phyloP scores from a whole-genome alignment of 305 asterid genomes.

The Solanum aculeatissimum region DNA sequence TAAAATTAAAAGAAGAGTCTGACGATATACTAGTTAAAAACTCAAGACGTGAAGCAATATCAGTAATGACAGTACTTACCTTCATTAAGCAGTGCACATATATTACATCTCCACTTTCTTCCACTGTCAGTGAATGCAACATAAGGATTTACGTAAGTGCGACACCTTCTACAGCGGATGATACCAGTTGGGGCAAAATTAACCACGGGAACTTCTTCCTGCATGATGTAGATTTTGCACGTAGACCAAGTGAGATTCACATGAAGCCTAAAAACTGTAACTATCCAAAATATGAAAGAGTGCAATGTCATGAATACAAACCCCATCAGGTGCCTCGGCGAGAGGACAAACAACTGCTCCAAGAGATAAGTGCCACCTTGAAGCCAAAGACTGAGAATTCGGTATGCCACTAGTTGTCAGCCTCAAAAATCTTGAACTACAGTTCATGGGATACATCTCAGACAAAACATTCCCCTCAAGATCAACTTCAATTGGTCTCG shows the following conservation, averaged over 20 bases:
- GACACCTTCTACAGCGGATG: conserved; percentile 96
- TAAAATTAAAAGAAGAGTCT: not conserved
- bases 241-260: conserved; percentile 8
- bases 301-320: conserved; percentile 26
- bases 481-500: conserved; percentile 93
- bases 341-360: conserved; percentile 99
- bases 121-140: conserved; percentile 85
- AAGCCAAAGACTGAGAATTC: conserved; percentile 85
- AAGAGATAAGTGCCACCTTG: conserved; percentile 94
- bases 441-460: conserved; percentile 77
- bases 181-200: conserved; percentile 88
- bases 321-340: conserved; percentile 87
- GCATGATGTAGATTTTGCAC: conserved; percentile 19
- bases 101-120: conserved; percentile 97
- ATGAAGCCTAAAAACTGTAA: not conserved
- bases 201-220: conserved; percentile 97
- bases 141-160: conserved; percentile 87
- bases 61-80: conserved; percentile 30
- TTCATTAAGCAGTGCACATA: conserved; percentile 84
- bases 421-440: conserved; percentile 66
- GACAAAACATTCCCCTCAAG: conserved; percentile 53
- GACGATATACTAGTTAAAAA: not conserved
- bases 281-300: not conserved
- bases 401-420: conserved; percentile 85
- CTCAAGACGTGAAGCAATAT: not conserved